Evolutionary conservation across 306 rosid species (phyloP).

Genomic region (Benincasa hispida): DNA sequence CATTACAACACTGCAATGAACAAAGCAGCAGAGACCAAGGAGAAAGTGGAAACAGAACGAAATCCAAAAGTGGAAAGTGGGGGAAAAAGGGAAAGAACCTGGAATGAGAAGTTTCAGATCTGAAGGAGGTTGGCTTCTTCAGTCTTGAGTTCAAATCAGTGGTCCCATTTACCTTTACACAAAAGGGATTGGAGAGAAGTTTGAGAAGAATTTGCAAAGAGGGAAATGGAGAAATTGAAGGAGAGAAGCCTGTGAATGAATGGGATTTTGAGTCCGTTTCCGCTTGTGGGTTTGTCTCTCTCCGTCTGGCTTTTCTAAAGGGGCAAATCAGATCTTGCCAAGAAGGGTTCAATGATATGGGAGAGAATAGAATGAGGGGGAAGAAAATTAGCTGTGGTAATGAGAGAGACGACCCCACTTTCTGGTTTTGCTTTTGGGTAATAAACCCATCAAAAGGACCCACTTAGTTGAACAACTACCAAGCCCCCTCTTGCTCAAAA

Average conservation of each 20-base stretch:
- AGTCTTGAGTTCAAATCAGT: not conserved
- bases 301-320: not conserved
- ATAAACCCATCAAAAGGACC: not conserved
- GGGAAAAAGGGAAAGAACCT: not conserved
- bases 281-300: not conserved
- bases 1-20: not conserved
- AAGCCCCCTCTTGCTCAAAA: not conserved
- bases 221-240: not conserved
- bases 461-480: not conserved
- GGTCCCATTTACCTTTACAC: not conserved
- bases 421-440: not conserved
- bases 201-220: not conserved
- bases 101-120: not conserved
- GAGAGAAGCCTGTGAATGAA: not conserved
- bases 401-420: constrained; percentile 1
- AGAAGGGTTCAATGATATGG: not conserved
- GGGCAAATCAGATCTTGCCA: constrained; percentile 5
- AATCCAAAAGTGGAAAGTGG: not conserved
- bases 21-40: not conserved
- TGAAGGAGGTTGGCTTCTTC: not conserved
- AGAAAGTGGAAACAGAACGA: not conserved
- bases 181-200: not conserved
- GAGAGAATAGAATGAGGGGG: not conserved
- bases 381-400: not conserved
- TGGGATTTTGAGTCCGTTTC: not conserved